A percentile compares a stretch with the other conserved stretches of the same genome.
Conservation (phyloP, 1,139 yeast genomes). For the Suhomyces guaymorum region DNA sequence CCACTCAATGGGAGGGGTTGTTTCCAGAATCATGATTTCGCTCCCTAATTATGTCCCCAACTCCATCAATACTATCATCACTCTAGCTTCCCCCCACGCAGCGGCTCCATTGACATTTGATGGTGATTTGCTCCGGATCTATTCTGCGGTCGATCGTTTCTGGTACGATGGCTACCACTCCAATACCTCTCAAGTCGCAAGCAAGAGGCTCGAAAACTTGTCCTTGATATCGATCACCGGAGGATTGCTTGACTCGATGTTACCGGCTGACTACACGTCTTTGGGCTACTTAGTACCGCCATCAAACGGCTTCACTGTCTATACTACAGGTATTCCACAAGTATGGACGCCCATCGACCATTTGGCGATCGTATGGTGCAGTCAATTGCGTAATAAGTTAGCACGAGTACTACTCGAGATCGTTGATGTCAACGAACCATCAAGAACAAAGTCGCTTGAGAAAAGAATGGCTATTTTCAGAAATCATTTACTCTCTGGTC, state of each 20-base stretch:
- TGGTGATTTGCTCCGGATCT: constrained; percentile 76
- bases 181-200: constrained; percentile 35
- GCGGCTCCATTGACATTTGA: constrained; percentile 96
- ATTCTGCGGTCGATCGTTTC: constrained; percentile 71
- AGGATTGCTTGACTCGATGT: constrained; percentile 75
- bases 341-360: constrained; percentile 98
- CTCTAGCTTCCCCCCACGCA: constrained; percentile 91
- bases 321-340: constrained; percentile 80
- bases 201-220: constrained; percentile 45
- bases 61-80: constrained; percentile 80
- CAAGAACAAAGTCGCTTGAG: constrained; percentile 49
- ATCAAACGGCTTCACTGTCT: constrained; percentile 77
- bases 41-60: constrained; percentile 70
- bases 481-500: constrained; percentile 55
- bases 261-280: constrained; percentile 93
- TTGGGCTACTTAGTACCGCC: constrained; percentile 72
- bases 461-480: constrained; percentile 62
- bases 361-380: constrained; percentile 96
- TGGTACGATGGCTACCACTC: constrained; percentile 62
- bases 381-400: constrained; percentile 69
- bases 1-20: constrained; percentile 98
- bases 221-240: constrained; percentile 83
- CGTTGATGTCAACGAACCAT: constrained; percentile 46
- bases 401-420: constrained; percentile 62
- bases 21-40: constrained; percentile 77